phyloP scores from a whole-genome alignment of 139 green algal species.

The Penium margaritaceum region DNA sequence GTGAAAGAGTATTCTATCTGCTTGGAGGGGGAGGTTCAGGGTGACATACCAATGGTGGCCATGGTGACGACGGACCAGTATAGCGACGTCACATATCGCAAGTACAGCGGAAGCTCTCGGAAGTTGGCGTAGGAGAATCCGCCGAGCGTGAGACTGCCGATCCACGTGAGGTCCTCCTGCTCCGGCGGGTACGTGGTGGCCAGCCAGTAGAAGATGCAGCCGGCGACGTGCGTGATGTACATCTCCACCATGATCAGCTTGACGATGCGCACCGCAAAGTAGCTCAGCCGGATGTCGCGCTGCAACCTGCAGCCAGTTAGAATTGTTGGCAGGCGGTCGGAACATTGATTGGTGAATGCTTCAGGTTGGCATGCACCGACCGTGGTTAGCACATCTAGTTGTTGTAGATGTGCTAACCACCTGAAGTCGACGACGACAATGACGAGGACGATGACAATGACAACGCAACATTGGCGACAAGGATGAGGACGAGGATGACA shows the following conservation, averaged over 20 bases:
- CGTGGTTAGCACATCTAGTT: no score
- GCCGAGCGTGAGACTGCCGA: conserved; percentile 21
- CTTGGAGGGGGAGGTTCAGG: neutral
- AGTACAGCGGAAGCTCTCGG: conserved; percentile 1
- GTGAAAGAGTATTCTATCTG: no score
- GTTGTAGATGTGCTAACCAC: no score
- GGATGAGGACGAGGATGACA: no score
- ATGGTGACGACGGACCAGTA: conserved; percentile 37
- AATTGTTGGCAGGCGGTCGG: no score
- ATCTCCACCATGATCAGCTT: conserved; percentile 19
- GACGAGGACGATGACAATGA: no score
- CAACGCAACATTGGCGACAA: no score
- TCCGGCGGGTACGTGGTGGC: conserved; percentile 13
- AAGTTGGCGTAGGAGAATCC: conserved; percentile 5
- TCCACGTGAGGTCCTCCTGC: conserved; percentile 13
- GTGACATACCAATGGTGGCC: conserved; percentile 15
- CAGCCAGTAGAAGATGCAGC: conserved; percentile 37
- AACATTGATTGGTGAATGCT: no score
- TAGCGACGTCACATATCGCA: conserved; percentile 15
- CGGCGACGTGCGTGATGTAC: conserved; percentile 16
- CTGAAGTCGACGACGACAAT: no score
- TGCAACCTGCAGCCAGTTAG: conserved; percentile 10
- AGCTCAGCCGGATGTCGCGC: conserved; percentile 27
- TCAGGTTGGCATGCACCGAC: no score
- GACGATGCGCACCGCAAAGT: conserved; percentile 26